Evolutionary conservation across 2,329 filamentous ascomycete species (phyloP), one percentile per base, ranked within the genome.

Genomic region (Aotearoamyces nothofagi): DNA sequence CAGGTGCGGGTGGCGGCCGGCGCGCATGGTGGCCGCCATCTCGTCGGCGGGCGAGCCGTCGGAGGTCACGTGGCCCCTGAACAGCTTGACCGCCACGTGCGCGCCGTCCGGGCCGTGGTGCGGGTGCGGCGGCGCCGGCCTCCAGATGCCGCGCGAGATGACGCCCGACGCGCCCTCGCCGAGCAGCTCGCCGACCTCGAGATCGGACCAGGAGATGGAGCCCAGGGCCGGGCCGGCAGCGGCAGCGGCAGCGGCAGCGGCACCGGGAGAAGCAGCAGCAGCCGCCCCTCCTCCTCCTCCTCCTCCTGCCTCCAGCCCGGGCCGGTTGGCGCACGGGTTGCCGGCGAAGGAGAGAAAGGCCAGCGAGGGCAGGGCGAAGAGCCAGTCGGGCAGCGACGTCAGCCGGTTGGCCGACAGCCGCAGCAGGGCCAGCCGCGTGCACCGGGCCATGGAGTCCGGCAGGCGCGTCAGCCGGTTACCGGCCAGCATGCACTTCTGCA

Each of bases 401-500:
- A 64, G 36, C 4, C 41, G 37, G 40, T 65, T 65, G 13, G 53
- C 50, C 13, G 56, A 56, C 17, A 64, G 43, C 14, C 60, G 50
- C 22, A 64, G 41, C 17, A 63, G 42, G 5, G 50, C 54, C 19
- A 64, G 49, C 33, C 57, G 55, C 24, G 42, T 47, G 46, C 60
- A 64, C n/a, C 40, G 40, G 4, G 44, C 44, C 57, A 65, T 59
- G 28, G 53, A 49, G 10, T 39, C 39, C 2, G 60, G 60, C 6
- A 65, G 43, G 22, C 26, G 27, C 1, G 35, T 40, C 14, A 63
- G 47, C n/a, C 33, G 42, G 37, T 63, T 63, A 9, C 58, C 59
- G 1, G 60, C 52, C n/a, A 64, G 41, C 56, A 62, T 58, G 38
- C 59, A 62, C 41, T 62, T 61, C 36, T 63, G 54, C 4, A 64